Conservation (phyloP, 169 alveolate species). For the Plasmodium ovale region DNA sequence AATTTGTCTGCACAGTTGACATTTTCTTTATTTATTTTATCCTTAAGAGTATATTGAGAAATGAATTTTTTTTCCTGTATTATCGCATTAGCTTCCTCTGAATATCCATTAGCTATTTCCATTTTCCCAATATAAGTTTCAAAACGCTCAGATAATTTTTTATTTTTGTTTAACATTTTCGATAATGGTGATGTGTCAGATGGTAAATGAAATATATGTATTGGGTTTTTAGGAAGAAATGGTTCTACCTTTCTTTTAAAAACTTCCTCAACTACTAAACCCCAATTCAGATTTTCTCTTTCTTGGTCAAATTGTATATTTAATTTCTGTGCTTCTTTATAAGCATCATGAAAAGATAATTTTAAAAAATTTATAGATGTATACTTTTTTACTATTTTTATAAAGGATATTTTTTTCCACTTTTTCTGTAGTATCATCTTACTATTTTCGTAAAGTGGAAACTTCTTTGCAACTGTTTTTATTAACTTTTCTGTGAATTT, state of each 20-base stretch:
- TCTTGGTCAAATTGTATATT: constrained; percentile 43
- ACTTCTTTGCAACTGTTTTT: constrained; percentile 80
- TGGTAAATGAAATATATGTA: constrained; percentile 72
- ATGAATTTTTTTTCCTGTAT: constrained; percentile 90
- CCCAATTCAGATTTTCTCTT: constrained; percentile 73
- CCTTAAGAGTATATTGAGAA: constrained; percentile 44
- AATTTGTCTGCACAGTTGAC: not conserved
- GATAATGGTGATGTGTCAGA: constrained; percentile 63
- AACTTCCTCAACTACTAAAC: constrained; percentile 72
- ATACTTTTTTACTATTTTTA: constrained; percentile 40
- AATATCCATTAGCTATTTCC: constrained; percentile 94
- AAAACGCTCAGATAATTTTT: constrained; percentile 92
- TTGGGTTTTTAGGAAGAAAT: constrained; percentile 21
- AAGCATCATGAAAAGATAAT: constrained; percentile 68
- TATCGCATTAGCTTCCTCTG: constrained; percentile 95
- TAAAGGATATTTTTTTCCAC: constrained; percentile 44
- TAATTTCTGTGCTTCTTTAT: constrained; percentile 57
- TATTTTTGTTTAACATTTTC: constrained; percentile 55
- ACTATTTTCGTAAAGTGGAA: not conserved
- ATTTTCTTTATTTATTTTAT: constrained; percentile 13
- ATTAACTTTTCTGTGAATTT: constrained; percentile 91
- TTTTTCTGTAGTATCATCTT: constrained; percentile 8
- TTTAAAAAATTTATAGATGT: constrained; percentile 30
- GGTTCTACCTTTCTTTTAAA: constrained; percentile 78
- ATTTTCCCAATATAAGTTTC: constrained; percentile 93